Conservation (phyloP, 169 alveolate species). For the Theileria parva region DNA sequence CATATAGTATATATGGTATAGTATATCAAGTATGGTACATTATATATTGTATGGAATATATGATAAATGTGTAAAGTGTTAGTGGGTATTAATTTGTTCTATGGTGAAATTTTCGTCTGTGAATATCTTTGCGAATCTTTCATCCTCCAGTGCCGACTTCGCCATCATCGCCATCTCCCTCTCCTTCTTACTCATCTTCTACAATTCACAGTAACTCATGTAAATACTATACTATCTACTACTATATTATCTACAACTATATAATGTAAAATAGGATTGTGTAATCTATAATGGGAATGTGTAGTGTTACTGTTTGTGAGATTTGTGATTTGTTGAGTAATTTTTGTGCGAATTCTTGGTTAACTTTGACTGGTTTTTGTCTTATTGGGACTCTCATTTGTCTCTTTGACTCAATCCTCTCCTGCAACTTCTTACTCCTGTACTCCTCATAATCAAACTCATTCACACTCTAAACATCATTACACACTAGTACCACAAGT, state of each 20-base stretch:
- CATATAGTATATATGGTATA: too few species aligned
- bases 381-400: constrained; percentile 63
- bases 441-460: constrained; percentile 63
- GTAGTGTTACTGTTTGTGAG: constrained; percentile 13
- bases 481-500: not conserved
- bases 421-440: constrained; percentile 50
- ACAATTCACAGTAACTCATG: not conserved
- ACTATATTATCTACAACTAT: too few species aligned
- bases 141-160: constrained; percentile 63
- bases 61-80: too few species aligned
- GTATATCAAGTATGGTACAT: too few species aligned
- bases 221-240: too few species aligned
- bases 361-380: constrained; percentile 53
- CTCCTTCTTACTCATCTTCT: constrained; percentile 58
- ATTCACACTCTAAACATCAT: constrained; percentile 14
- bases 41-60: too few species aligned
- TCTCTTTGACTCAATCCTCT: constrained; percentile 62
- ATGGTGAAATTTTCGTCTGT: constrained; percentile 69
- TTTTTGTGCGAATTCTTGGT: constrained; percentile 55
- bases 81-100: constrained; percentile 50
- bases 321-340: constrained; percentile 29
- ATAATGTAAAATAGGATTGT: not conserved
- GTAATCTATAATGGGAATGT: not conserved
- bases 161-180: constrained; percentile 55
- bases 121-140: constrained; percentile 54